Evolutionary conservation across 441 rosid genomes (phyloP).

Genomic region (Corymbia calophylla): DNA sequence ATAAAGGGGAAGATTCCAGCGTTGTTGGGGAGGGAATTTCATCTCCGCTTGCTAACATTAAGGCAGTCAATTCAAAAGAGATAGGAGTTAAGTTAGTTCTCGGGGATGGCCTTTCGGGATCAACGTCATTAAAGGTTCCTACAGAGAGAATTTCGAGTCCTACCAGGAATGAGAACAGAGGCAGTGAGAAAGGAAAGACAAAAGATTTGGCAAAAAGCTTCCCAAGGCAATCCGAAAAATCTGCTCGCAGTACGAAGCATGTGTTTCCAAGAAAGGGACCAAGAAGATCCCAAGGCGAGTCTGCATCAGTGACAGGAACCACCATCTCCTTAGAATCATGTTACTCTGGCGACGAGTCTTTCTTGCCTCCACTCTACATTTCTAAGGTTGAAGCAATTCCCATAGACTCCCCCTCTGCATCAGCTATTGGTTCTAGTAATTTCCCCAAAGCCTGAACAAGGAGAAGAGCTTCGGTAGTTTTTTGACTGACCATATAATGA

Average conservation of each 20-base stretch:
- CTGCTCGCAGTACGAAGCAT: not conserved
- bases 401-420: not conserved
- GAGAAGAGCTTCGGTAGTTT: not conserved
- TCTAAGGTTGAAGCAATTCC: not conserved
- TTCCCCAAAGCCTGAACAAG: not conserved
- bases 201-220: not conserved
- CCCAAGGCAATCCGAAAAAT: not conserved
- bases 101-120: not conserved
- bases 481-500: not conserved
- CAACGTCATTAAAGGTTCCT: not conserved
- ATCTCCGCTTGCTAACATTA: not conserved
- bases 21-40: not conserved
- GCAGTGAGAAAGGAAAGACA: not conserved
- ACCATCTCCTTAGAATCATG: not conserved
- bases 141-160: not conserved
- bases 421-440: not conserved
- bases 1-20: not conserved
- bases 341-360: not conserved
- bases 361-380: not conserved
- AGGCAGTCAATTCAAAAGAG: not conserved
- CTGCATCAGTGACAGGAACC: not conserved
- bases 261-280: not conserved
- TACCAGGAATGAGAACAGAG: not conserved
- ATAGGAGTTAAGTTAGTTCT: not conserved
- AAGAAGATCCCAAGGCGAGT: not conserved